phyloP scores from a whole-genome alignment of 2,329 filamentous ascomycete genomes.

The Nemania serpens region DNA sequence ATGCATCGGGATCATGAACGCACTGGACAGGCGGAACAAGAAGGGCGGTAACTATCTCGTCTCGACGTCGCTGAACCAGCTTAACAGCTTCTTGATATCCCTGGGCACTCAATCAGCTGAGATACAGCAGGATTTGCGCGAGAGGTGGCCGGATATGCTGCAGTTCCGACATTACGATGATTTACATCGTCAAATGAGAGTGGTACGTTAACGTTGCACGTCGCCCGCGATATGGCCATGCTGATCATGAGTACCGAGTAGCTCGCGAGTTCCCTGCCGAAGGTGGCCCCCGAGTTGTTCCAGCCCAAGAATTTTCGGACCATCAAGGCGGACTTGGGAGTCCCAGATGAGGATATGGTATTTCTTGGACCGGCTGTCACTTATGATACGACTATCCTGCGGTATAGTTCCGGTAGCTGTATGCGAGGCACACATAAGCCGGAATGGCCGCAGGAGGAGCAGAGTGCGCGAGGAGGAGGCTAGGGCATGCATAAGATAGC shows the following conservation, averaged over 20 bases:
- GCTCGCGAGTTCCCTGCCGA: conserved; percentile 31
- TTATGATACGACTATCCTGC: conserved; percentile 37
- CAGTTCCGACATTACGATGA: conserved; percentile 39
- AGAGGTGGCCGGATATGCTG: conserved; percentile 38
- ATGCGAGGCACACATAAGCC: conserved; percentile 36
- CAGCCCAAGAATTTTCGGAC: conserved; percentile 34
- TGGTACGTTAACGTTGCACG: conserved; percentile 32
- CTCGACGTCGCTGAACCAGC: conserved; percentile 39
- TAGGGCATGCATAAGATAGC: not conserved
- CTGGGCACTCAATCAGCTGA: conserved; percentile 36
- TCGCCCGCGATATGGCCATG: not conserved
- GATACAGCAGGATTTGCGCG: conserved; percentile 32
- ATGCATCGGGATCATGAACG: conserved; percentile 38
- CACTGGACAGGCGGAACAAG: conserved; percentile 32
- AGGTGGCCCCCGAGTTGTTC: conserved; percentile 34
- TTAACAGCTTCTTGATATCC: conserved; percentile 40
- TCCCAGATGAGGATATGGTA: conserved; percentile 37
- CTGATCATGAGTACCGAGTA: conserved; percentile 22
- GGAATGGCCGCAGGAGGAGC: conserved; percentile 34
- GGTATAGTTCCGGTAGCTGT: conserved; percentile 40
- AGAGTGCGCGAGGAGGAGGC: not conserved
- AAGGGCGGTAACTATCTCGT: conserved; percentile 40
- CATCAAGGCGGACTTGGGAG: conserved; percentile 36
- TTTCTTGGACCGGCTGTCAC: conserved; percentile 39
- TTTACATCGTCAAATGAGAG: conserved; percentile 39